phyloP scores from a whole-genome alignment of 805 yeast species.

The Candida tallmaniae region DNA sequence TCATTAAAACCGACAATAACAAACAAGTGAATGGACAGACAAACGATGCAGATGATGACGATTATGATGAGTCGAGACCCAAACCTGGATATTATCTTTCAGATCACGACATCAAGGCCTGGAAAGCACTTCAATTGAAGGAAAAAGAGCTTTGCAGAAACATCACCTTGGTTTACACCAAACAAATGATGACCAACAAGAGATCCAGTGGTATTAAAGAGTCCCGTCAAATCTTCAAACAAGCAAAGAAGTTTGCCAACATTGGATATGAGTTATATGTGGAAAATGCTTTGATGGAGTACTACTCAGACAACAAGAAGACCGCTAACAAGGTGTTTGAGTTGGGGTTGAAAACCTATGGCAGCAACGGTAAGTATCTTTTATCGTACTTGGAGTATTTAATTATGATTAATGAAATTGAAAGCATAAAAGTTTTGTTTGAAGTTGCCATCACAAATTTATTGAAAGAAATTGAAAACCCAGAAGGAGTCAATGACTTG shows the following conservation, averaged over 20 bases:
- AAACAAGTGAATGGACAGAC: slow-evolving; percentile 10
- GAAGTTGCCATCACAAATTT: slow-evolving; percentile 66
- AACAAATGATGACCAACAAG: slow-evolving; percentile 67
- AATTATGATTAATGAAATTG: slow-evolving; percentile 62
- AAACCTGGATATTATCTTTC: slow-evolving; percentile 11
- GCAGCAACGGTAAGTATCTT: slow-evolving; percentile 57
- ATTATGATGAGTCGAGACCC: slow-evolving; percentile 12
- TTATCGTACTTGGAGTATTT: slow-evolving; percentile 69
- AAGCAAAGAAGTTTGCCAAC: slow-evolving; percentile 50
- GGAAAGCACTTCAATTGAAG: slow-evolving; percentile 17
- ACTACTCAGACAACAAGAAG: slow-evolving; percentile 57
- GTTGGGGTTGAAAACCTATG: slow-evolving; percentile 60
- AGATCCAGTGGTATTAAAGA: slow-evolving; percentile 64
- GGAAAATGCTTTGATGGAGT: slow-evolving; percentile 80
- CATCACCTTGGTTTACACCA: slow-evolving; percentile 64
- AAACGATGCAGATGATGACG: slow-evolving; percentile 17
- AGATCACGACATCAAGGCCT: slow-evolving; percentile 18
- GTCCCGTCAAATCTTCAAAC: slow-evolving; percentile 68
- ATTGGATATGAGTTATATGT: slow-evolving; percentile 74
- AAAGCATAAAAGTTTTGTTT: slow-evolving; percentile 73
- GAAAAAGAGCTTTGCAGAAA: slow-evolving; percentile 25
- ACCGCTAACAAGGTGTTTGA: slow-evolving; percentile 77
- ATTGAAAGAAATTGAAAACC: slow-evolving; percentile 35
- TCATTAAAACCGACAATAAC: slow-evolving; percentile 2
- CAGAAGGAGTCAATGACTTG: slow-evolving; percentile 20